Base-by-base conservation (phyloP, 2,329 filamentous ascomycete species). In the Ilyonectria robusta region DNA sequence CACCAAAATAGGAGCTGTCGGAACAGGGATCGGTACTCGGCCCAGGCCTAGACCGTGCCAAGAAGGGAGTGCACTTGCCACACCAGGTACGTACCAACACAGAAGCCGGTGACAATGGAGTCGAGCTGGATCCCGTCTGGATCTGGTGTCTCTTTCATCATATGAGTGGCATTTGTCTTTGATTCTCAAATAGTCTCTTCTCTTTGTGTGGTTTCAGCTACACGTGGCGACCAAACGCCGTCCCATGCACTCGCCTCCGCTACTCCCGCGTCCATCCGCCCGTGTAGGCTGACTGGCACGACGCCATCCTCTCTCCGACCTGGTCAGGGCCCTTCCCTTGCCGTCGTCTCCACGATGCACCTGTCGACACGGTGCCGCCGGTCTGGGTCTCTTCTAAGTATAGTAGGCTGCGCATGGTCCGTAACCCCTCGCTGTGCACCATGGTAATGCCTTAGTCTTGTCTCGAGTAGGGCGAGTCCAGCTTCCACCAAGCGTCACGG, bases 121-220 rank as follows among this genome's bases (percentile, higher is more conserved):
- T 59, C 61, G 29, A 63, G 47, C 48, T 57, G 59, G 21, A 21
- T 21, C n/a, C n/a, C n/a, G n/a, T n/a, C 21, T 21, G 21, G n/a
- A 40, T 48, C 46, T 40, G 48, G 40, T 29, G 42, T 50, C 62
- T 37, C 21, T 53, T 40, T 47, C 62, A 46, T 44, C 55, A 7
- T 35, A 59, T 67, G 70, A 74, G 65, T 72, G 72, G 70, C 67
- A 75, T 72, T 72, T 50, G 46, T 75, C 50, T 70, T 75, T 75
- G 51, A 74, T 75, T 75, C 72, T 75, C 68, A 70, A 59, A 72
- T 75, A 65, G 44, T 73, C 58, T 75, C 66, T 75, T 73, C 56
- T 66, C 58, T 61, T 62, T 61, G 44, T 71, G 65, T 73, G 65
- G 48, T 76, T 72, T 74, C 74, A 72, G 67, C 72, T 76, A 73